phyloP scores from a whole-genome alignment of 805 yeast species.

The Metschnikowia lachancei region DNA sequence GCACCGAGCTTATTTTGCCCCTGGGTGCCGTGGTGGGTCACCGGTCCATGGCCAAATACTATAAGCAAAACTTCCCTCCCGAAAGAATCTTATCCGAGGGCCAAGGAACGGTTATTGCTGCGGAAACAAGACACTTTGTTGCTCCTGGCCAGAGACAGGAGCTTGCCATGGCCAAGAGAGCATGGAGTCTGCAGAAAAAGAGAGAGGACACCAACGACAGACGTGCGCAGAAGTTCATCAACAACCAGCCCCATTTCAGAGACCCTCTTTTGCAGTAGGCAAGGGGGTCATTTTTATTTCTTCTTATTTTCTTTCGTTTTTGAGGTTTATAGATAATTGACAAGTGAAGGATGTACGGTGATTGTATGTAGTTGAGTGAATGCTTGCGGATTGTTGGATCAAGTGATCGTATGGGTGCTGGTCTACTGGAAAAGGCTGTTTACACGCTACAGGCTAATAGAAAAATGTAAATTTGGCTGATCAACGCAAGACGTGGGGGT shows the following conservation, averaged over 20 bases:
- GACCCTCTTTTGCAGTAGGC: constrained; percentile 38
- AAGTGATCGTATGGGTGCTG: too few relatives aligned
- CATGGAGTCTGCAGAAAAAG: constrained; percentile 56
- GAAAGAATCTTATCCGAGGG: constrained; percentile 41
- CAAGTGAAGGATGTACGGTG: not conserved
- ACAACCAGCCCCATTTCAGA: constrained; percentile 72
- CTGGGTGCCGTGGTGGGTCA: constrained; percentile 45
- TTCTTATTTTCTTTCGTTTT: not conserved
- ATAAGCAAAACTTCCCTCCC: constrained; percentile 44
- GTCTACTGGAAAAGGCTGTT: too few relatives aligned
- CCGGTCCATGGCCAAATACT: constrained; percentile 42
- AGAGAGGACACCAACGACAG: constrained; percentile 51
- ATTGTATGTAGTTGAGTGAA: too few relatives aligned
- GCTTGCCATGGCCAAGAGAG: constrained; percentile 48
- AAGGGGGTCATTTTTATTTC: not conserved
- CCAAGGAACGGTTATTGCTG: constrained; percentile 47
- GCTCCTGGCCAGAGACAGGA: constrained; percentile 38
- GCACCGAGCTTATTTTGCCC: constrained; percentile 38
- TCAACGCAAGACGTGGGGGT: too few relatives aligned
- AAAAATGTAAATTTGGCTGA: too few relatives aligned
- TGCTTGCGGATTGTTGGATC: too few relatives aligned
- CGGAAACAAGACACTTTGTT: constrained; percentile 52
- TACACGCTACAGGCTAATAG: too few relatives aligned
- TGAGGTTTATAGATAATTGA: not conserved
- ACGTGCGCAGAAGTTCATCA: constrained; percentile 66